Conservation (phyloP, 805 yeast species). For the Danielozyma ontarioensis region DNA sequence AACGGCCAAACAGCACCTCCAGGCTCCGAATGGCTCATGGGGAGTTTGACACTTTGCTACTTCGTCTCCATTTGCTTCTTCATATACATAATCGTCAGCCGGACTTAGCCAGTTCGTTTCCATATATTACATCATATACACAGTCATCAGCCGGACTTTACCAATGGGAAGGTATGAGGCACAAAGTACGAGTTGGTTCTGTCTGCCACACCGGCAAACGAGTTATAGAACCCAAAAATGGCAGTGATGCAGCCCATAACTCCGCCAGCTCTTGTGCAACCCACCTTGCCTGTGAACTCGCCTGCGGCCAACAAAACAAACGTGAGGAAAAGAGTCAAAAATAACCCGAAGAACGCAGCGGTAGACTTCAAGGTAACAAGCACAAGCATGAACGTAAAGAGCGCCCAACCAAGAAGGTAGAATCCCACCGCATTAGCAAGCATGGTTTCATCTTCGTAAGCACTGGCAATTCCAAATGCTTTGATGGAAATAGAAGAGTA, state of each 20-base stretch:
- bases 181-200: constrained; percentile 30
- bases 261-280: constrained; percentile 35
- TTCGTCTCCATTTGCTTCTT: no score
- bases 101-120: no score
- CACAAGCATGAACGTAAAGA: constrained; percentile 34
- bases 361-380: constrained; percentile 35
- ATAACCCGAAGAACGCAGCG: constrained; percentile 28
- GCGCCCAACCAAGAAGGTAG: constrained; percentile 34
- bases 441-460: constrained; percentile 28
- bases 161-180: constrained; percentile 22
- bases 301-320: constrained; percentile 34
- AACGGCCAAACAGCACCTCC: no score
- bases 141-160: no score
- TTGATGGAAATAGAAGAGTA: constrained; percentile 55
- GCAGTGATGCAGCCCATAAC: constrained; percentile 38
- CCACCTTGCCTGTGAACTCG: constrained; percentile 20
- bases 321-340: constrained; percentile 25
- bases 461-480: constrained; percentile 54
- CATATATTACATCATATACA: no score
- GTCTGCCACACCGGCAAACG: constrained; percentile 35
- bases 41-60: no score
- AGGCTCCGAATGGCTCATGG: no score
- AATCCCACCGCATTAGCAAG: constrained; percentile 29
- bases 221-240: constrained; percentile 36
- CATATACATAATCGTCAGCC: no score